Conservation (phyloP, 2,329 filamentous ascomycete species). For the Colletotrichum horii region DNA sequence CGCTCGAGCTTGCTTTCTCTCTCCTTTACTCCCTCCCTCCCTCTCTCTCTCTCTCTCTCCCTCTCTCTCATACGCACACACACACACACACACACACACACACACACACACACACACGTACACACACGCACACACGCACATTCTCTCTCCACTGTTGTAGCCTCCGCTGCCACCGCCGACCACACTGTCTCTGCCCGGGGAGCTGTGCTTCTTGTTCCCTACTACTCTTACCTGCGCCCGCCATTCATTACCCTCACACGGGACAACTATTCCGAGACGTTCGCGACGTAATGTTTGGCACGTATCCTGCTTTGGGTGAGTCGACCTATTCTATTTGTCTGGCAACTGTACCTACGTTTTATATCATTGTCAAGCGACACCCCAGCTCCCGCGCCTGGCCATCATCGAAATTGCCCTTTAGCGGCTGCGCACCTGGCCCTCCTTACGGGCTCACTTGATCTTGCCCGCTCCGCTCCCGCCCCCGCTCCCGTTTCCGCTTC, state of each 20-base stretch:
- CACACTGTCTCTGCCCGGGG: not conserved
- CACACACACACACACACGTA: not conserved
- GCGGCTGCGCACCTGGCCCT: slow-evolving; percentile 15
- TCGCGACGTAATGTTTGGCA: slow-evolving; percentile 46
- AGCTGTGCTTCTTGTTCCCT: not conserved
- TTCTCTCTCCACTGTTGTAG: too few species aligned
- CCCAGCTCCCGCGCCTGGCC: not conserved
- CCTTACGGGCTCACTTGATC: slow-evolving; percentile 15
- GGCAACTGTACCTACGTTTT: not conserved
- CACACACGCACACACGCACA: too few species aligned
- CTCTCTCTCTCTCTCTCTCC: not conserved
- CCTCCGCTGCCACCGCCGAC: not conserved
- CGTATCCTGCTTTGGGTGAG: slow-evolving; percentile 45
- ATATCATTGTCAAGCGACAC: not conserved
- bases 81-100: not conserved
- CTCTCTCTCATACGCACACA: too few species aligned
- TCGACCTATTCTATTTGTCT: slow-evolving; percentile 10
- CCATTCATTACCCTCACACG: not conserved
- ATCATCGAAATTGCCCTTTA: not conserved
- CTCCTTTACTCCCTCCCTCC: not conserved
- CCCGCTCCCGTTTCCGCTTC: slow-evolving; percentile 1
- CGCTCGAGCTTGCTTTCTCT: slow-evolving; percentile 17
- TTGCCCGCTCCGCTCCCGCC: slow-evolving; percentile 12
- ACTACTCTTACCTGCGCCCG: not conserved
- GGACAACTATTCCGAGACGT: not conserved